These are phyloP conservation scores for Trametes meyenii DNA, from an alignment of 768 basidiomycete genomes.

Conservation along the genomic window DNA sequence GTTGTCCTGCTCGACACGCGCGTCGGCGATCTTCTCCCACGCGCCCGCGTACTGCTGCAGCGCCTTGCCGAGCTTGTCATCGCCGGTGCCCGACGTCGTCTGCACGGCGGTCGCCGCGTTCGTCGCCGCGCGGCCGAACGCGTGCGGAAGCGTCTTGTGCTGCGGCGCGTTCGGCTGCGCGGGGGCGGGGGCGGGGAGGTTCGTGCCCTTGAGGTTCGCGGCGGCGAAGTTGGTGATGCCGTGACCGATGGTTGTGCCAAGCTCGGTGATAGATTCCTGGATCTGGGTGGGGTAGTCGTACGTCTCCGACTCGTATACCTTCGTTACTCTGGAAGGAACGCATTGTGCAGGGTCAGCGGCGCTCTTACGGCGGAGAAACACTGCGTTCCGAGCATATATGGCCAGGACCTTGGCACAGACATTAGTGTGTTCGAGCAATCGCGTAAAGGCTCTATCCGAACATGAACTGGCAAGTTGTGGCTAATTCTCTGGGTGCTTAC, in stretches of 20 bases:
- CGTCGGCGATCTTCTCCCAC: slow-evolving; percentile 82
- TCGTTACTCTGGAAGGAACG: slow-evolving; percentile 65
- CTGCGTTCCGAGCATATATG: not conserved
- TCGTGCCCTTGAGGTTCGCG: slow-evolving; percentile 85
- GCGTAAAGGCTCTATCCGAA: no score
- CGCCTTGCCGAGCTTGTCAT: slow-evolving; percentile 75
- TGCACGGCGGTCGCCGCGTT: slow-evolving; percentile 54
- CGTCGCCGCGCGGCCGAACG: slow-evolving; percentile 81
- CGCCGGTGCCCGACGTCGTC: slow-evolving; percentile 45
- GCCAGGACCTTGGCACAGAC: no score
- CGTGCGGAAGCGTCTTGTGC: slow-evolving; percentile 98
- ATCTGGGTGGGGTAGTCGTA: slow-evolving; percentile 92
- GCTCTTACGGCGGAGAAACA: not conserved
- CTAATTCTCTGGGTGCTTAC: no score
- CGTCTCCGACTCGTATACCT: slow-evolving; percentile 84
- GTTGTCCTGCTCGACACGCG: slow-evolving; percentile 80
- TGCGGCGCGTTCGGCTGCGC: slow-evolving; percentile 50
- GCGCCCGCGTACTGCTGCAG: slow-evolving; percentile 78
- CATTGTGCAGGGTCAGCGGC: not conserved
- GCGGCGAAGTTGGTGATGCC: slow-evolving; percentile 85
- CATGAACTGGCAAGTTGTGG: no score
- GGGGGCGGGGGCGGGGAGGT: slow-evolving; percentile 74
- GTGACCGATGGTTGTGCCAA: slow-evolving; percentile 70
- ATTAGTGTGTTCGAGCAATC: no score
- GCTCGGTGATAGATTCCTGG: slow-evolving; percentile 76